Evolutionary conservation across 768 basidiomycete genomes (phyloP), one percentile per base, ranked within the genome.

Genomic region (Termitomyces sp.): DNA sequence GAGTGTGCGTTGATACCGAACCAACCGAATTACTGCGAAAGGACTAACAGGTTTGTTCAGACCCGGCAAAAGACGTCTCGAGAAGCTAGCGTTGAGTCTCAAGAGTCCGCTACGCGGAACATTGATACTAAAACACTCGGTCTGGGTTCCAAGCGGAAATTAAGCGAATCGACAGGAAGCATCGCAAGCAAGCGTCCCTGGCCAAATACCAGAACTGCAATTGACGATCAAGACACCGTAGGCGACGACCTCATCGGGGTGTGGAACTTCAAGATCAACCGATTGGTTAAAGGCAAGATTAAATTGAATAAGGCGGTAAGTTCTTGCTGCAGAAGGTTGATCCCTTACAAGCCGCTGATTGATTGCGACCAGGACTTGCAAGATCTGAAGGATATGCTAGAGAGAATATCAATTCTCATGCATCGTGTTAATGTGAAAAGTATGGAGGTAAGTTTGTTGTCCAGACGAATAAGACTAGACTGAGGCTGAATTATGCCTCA

Each of bases 201-300:
- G 18, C 28, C 22, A 11, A 16, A n/a, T 7, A 32, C 11, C 54
- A n/a, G 3, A n/a, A 11, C 32, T 50, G 20, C 13, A 24, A 35
- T 18, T 15, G 42, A 36, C 35, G 35, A 24, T 13, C 16, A 40
- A 11, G 52, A 46, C 35, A 8, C 16, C 13, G 24, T 61, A 11
- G 24, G 45, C 6, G n/a, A 64, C 45, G 60, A 58, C 1, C 32
- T 58, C 22, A 49, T 57, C 15, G 28, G 32, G 16, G 54, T 38
- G 15, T 64, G 63, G 63, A 44, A 55, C 24, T 48, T 32, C 22
- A 58, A 51, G 35, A 51, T 64, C 11, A 49, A 61, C 24, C 60
- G 35, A 54, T 42, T 64, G 18, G 28, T 64, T 8, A 64, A 64
- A 44, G 63, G 63, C 13, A 61, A 64, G 24, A 33, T 52, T 9